These are phyloP conservation scores for Gracilaria vermiculophylla DNA, from an alignment of 23 red algal genomes.

Conservation along the genomic window DNA sequence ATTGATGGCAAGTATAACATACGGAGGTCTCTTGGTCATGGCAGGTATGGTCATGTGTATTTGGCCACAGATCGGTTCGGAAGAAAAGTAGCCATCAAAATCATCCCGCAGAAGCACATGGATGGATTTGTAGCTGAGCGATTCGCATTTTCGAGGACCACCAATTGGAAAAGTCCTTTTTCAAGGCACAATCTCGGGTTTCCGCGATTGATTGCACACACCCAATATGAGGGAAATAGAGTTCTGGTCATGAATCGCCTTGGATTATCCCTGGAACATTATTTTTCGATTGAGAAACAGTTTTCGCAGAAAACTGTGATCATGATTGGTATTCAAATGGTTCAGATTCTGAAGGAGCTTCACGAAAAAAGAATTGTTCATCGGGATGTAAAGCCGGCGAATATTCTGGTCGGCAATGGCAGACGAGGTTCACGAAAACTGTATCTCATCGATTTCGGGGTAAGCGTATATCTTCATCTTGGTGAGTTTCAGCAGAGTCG, in stretches of 20 bases:
- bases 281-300: neutral
- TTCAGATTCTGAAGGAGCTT: slow-evolving; percentile 68
- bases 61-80: neutral
- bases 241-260: neutral
- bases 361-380: slow-evolving; percentile 67
- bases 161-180: neutral
- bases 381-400: slow-evolving; percentile 69
- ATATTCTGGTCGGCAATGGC: slow-evolving; percentile 44
- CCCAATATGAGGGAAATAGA: neutral
- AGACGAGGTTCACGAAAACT: neutral
- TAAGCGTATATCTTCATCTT: neutral
- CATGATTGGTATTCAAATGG: slow-evolving; percentile 64
- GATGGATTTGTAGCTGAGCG: neutral
- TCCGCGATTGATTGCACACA: neutral
- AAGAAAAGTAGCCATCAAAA: neutral
- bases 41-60: neutral
- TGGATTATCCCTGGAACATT: neutral
- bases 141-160: neutral
- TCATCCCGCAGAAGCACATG: neutral
- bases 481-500: neutral
- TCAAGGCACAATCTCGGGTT: neutral
- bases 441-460: neutral
- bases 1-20: neutral
- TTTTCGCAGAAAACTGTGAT: neutral
- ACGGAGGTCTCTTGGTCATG: neutral